Evolutionary conservation across 1,284 basidiomycete genomes (phyloP).

Genomic region (Mycosarcoma mackinlayi): DNA sequence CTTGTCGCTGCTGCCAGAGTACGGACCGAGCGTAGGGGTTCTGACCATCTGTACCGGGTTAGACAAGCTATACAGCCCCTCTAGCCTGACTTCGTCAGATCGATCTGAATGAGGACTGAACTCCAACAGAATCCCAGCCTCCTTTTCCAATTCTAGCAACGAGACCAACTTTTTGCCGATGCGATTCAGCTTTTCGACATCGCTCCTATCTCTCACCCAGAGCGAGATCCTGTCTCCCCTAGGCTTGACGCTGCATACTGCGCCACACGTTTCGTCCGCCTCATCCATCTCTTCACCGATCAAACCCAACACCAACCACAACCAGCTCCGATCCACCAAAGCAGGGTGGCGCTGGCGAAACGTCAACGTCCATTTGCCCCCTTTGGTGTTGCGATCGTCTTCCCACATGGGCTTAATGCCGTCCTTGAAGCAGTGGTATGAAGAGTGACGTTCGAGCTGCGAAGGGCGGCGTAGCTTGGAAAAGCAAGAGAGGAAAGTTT

Average conservation of each 20-base stretch:
- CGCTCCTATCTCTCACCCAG: conserved; percentile 85
- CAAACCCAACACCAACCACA: conserved; percentile 87
- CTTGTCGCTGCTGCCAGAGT: not conserved
- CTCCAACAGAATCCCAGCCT: conserved; percentile 44
- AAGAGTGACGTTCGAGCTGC: conserved; percentile 84
- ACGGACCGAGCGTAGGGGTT: conserved; percentile 16
- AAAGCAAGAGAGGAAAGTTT: conserved; percentile 91
- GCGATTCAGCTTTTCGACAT: conserved; percentile 82
- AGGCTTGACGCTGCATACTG: conserved; percentile 83
- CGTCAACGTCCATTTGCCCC: conserved; percentile 93
- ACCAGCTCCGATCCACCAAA: conserved; percentile 87
- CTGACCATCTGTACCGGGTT: conserved; percentile 21
- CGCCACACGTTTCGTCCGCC: conserved; percentile 81
- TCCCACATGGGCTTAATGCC: conserved; percentile 94
- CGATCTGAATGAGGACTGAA: conserved; percentile 35
- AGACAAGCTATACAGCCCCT: conserved; percentile 14
- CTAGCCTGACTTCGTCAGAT: conserved; percentile 1
- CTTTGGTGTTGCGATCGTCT: conserved; percentile 87
- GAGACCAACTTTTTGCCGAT: conserved; percentile 76
- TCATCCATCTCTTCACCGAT: conserved; percentile 91
- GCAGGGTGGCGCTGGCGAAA: conserved; percentile 81
- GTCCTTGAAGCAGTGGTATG: conserved; percentile 93
- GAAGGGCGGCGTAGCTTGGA: conserved; percentile 93
- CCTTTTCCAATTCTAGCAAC: conserved; percentile 38
- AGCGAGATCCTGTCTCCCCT: conserved; percentile 89